Evolutionary conservation across 345 rosid species (phyloP).

Genomic region (Clarkia xantiana): DNA sequence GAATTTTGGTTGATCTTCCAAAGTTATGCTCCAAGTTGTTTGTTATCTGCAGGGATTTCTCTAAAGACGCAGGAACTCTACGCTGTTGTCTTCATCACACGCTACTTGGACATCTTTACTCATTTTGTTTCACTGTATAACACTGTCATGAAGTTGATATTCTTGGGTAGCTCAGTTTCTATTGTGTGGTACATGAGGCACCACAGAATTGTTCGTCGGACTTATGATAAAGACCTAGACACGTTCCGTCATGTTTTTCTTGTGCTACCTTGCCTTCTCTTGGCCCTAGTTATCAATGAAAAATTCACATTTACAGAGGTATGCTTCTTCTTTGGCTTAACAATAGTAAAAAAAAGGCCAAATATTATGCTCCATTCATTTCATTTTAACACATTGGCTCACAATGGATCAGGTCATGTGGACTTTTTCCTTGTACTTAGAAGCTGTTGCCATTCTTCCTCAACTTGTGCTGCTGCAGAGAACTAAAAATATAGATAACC

Average conservation of each 20-base stretch:
- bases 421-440: constrained; percentile 64
- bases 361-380: neutral
- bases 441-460: constrained; percentile 76
- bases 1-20: too few relatives aligned
- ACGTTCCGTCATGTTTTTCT: constrained; percentile 61
- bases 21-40: too few relatives aligned
- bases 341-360: too few relatives aligned
- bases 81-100: constrained; percentile 49
- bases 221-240: constrained; percentile 64
- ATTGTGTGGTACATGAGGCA: constrained; percentile 71
- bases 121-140: constrained; percentile 55
- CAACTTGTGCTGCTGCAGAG: constrained; percentile 72
- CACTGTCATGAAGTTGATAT: constrained; percentile 65
- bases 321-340: neutral
- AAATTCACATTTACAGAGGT: constrained; percentile 66
- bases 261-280: constrained; percentile 52
- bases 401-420: constrained; percentile 36
- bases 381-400: neutral
- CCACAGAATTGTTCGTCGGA: constrained; percentile 57
- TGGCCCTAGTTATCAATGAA: constrained; percentile 54
- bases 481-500: constrained; percentile 65
- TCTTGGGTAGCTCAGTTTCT: constrained; percentile 64
- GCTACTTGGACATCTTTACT: constrained; percentile 75
- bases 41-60: constrained; percentile 41
- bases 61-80: constrained; percentile 87